phyloP scores from a whole-genome alignment of 257 asterid genomes.

The Jasminum sambac region DNA sequence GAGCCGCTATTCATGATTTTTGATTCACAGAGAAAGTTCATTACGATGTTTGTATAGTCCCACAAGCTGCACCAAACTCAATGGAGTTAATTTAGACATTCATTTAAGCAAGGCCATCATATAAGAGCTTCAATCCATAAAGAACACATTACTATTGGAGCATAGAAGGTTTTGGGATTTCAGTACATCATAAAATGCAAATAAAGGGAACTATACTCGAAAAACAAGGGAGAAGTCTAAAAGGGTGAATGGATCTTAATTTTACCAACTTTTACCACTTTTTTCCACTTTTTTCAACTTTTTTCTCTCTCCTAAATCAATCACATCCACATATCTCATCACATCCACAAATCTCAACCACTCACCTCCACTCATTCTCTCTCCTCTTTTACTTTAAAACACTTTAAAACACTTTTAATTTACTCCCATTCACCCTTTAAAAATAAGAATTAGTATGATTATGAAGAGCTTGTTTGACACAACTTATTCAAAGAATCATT shows the following conservation, averaged over 20 bases:
- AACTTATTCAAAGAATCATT: no score
- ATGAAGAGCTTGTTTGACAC: not conserved
- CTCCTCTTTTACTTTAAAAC: no score
- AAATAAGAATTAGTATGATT: not conserved
- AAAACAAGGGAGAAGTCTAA: not conserved
- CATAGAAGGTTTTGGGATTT: conserved; percentile 14
- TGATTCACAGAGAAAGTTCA: conserved; percentile 91
- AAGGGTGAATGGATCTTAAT: no score
- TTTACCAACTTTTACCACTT: no score
- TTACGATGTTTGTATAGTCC: conserved; percentile 92
- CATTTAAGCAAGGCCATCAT: conserved; percentile 4
- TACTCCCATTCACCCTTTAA: no score
- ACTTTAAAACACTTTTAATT: no score
- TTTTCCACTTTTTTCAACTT: no score
- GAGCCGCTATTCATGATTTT: conserved; percentile 45
- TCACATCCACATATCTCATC: no score
- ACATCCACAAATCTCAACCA: no score
- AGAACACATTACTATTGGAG: not conserved
- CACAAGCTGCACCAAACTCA: conserved; percentile 75
- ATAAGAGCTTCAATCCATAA: not conserved
- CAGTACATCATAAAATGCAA: conserved; percentile 5
- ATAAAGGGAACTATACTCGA: not conserved
- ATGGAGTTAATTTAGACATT: conserved; percentile 16
- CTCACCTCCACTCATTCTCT: no score
- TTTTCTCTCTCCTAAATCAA: no score